These are phyloP conservation scores for Saccharomyces paradoxus DNA, from an alignment of 805 yeast genomes.

Conservation along the genomic window DNA sequence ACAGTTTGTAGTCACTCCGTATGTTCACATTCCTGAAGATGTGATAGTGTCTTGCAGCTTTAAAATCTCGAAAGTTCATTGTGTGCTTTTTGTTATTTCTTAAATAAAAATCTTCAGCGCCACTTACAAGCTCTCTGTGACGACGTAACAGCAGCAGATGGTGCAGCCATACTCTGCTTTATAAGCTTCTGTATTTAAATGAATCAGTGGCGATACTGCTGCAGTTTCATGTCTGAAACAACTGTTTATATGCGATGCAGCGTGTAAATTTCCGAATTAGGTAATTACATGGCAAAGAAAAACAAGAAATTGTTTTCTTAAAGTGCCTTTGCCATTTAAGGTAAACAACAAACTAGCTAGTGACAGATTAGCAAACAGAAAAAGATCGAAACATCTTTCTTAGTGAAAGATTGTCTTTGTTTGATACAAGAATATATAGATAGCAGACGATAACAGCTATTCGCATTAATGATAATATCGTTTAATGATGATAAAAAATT, in stretches of 20 bases:
- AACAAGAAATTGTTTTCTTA: neutral
- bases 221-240: conserved; percentile 1
- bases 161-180: neutral
- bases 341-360: neutral
- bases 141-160: neutral
- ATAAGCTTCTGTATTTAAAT: neutral
- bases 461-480: too few species aligned
- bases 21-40: neutral
- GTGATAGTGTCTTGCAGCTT: neutral
- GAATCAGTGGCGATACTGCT: neutral
- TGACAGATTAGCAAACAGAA: neutral
- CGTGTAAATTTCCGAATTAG: conserved; percentile 11
- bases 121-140: neutral
- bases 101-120: neutral
- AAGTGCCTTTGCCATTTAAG: neutral
- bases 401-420: too few species aligned
- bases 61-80: neutral
- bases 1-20: conserved; percentile 2
- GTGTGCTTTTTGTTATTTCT: neutral
- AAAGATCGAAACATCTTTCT: neutral
- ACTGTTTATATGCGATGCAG: neutral
- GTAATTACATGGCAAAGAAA: conserved; percentile 8
- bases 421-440: too few species aligned
- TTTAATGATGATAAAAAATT: too few species aligned
- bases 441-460: too few species aligned